These are phyloP conservation scores for Chaetoceros muelleri DNA, from an alignment of 108 stramenopile species.

Conservation along the genomic window DNA sequence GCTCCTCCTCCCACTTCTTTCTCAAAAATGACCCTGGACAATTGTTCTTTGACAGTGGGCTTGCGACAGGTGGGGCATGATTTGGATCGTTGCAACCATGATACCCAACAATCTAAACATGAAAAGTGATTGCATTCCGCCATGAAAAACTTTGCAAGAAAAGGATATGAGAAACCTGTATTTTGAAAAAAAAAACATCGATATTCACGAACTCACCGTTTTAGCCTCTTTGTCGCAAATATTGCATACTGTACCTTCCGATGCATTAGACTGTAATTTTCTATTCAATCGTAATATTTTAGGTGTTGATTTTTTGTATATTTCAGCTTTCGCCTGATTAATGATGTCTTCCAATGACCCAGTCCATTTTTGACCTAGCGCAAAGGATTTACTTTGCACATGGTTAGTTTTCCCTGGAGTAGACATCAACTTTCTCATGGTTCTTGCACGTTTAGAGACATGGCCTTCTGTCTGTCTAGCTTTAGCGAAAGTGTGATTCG, in stretches of 20 bases:
- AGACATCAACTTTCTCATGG: neutral
- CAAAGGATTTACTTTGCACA: too few relatives aligned
- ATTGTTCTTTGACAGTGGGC: constrained; percentile 17
- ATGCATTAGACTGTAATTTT: constrained; percentile 34
- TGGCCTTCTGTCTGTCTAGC: neutral
- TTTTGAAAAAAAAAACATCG: neutral
- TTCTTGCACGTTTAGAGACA: constrained; percentile 1
- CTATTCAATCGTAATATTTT: neutral
- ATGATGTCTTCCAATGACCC: neutral
- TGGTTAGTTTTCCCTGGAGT: neutral
- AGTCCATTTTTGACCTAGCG: too few relatives aligned
- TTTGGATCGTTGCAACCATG: constrained; percentile 44
- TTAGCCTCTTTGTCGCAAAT: constrained; percentile 29
- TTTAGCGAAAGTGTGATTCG: neutral
- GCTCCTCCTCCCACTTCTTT: constrained; percentile 11
- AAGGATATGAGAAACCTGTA: neutral
- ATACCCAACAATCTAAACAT: constrained; percentile 44
- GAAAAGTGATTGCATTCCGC: constrained; percentile 51
- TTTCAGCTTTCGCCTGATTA: neutral
- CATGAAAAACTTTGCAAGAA: constrained; percentile 29
- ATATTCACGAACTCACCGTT: constrained; percentile 16
- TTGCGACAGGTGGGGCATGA: constrained; percentile 57
- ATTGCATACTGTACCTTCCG: constrained; percentile 32
- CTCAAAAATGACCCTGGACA: constrained; percentile 37
- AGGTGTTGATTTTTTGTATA: neutral